phyloP scores from a whole-genome alignment of 176 grass and related monocot genomes.

The Carex cristatella region DNA sequence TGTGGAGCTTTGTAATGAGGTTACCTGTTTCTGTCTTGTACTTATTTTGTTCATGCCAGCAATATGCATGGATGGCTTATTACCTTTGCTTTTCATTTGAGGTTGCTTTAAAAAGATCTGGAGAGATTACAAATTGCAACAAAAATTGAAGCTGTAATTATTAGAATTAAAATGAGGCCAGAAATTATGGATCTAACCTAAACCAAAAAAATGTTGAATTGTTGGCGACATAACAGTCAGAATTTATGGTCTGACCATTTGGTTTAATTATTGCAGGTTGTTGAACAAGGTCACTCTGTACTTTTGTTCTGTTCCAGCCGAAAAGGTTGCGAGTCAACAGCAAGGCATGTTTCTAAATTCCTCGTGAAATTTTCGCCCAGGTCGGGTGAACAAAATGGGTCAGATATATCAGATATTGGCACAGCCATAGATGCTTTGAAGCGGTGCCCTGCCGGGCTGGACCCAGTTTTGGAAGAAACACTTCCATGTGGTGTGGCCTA shows the following conservation, averaged over 20 bases:
- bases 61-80: background rate
- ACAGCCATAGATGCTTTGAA: constrained; percentile 78
- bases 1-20: constrained; percentile 90
- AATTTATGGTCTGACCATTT: background rate
- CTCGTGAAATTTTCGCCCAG: constrained; percentile 44
- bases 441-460: constrained; percentile 73
- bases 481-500: constrained; percentile 88
- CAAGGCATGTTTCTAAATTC: constrained; percentile 80
- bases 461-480: constrained; percentile 86
- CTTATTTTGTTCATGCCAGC: background rate
- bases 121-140: background rate
- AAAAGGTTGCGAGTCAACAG: constrained; percentile 96
- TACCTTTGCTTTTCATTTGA: background rate
- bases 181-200: background rate
- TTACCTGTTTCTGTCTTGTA: constrained; percentile 1
- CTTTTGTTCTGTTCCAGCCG: constrained; percentile 96
- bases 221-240: background rate
- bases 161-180: background rate
- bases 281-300: constrained; percentile 90
- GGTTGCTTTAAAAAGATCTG: background rate
- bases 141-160: constrained; percentile 3
- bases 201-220: constrained; percentile 2
- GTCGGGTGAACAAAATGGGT: constrained; percentile 27
- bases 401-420: constrained; percentile 57
- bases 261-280: constrained; percentile 44